These are phyloP conservation scores for Mycena maculata DNA, from an alignment of 768 basidiomycete genomes.

Conservation along the genomic window DNA sequence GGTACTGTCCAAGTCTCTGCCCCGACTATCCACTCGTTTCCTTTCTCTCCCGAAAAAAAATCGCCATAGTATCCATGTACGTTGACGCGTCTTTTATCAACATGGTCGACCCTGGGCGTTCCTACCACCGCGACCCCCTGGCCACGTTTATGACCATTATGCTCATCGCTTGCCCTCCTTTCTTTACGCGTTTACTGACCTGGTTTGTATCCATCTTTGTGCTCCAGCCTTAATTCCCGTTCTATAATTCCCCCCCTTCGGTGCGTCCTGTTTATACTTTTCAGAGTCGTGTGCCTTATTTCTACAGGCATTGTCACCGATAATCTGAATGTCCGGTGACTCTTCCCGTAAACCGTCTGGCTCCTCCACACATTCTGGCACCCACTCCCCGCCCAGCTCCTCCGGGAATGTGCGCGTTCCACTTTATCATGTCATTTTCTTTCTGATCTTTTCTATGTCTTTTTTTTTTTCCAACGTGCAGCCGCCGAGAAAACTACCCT, in stretches of 20 bases:
- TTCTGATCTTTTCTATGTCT: conserved; percentile 28
- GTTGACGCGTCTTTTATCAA: conserved; percentile 29
- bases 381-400: conserved; percentile 71
- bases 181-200: conserved; percentile 19
- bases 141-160: background rate
- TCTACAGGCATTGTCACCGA: conserved; percentile 33
- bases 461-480: conserved; percentile 46
- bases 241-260: conserved; percentile 44
- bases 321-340: conserved; percentile 53
- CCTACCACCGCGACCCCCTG: background rate
- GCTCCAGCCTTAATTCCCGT: conserved; percentile 37
- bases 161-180: background rate
- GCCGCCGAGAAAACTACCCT: conserved; percentile 59
- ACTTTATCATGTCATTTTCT: conserved; percentile 21
- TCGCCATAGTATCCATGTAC: conserved; percentile 25
- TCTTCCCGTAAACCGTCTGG: conserved; percentile 75
- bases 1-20: conserved; percentile 1
- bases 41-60: background rate
- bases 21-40: conserved; percentile 26
- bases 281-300: conserved; percentile 35
- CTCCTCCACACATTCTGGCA: conserved; percentile 73
- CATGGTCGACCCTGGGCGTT: background rate
- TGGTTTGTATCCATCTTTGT: conserved; percentile 20
- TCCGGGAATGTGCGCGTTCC: conserved; percentile 63
- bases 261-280: conserved; percentile 33